Percentiles rank a stretch among this genome's conserved stretches.
These are phyloP conservation scores for Micromonas commoda DNA, from an alignment of 139 green algal genomes.

Conservation along the genomic window DNA sequence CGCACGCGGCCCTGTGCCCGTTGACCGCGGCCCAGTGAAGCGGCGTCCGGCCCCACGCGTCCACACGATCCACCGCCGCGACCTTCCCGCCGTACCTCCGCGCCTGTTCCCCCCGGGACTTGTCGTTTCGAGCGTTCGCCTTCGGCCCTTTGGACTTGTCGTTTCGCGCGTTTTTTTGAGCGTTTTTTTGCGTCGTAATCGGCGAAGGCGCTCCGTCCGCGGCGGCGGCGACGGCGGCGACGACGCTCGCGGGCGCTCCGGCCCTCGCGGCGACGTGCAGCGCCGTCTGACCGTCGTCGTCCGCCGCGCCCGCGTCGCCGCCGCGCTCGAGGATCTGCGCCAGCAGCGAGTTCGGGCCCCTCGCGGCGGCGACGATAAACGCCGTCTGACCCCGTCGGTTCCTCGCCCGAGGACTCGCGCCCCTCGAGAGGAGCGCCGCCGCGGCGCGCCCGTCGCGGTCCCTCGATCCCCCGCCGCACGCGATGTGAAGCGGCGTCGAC, in stretches of 20 bases:
- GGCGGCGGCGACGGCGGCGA: neutral
- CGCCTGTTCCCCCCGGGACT: no score
- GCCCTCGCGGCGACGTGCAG: slow-evolving; percentile 7
- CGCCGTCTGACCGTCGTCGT: slow-evolving; percentile 16
- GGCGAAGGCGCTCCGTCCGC: neutral
- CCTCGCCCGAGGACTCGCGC: neutral
- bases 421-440: neutral
- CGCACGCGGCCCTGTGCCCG: neutral
- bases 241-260: neutral
- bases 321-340: neutral
- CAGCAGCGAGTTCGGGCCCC: neutral
- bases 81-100: no score
- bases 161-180: neutral
- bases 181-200: neutral
- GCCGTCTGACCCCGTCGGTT: neutral
- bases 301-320: neutral
- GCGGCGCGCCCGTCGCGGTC: neutral
- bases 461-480: neutral
- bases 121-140: neutral
- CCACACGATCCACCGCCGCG: neutral
- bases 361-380: neutral
- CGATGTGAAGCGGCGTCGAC: slow-evolving; percentile 1
- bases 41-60: neutral
- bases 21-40: slow-evolving; percentile 17
- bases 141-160: no score